Evolutionary conservation across 768 basidiomycete species (phyloP).

Genomic region (Panus rudis): DNA sequence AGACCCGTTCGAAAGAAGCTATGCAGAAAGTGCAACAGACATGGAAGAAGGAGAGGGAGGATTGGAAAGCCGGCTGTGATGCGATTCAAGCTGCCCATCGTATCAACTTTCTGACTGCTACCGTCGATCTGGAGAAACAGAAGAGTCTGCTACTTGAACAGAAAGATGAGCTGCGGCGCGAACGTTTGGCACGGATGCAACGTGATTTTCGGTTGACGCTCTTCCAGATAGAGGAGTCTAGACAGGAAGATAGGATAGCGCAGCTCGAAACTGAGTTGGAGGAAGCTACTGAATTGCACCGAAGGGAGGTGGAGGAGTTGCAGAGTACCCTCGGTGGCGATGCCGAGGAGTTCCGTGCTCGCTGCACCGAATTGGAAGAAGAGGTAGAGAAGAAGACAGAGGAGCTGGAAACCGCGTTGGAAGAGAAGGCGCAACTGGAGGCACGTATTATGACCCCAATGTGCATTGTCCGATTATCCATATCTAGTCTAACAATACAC

Average conservation of each 20-base stretch:
- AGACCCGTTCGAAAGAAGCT: conserved; percentile 34
- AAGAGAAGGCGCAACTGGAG: conserved; percentile 37
- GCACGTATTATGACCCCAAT: conserved; percentile 12
- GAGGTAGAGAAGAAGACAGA: conserved; percentile 34
- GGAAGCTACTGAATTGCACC: conserved; percentile 28
- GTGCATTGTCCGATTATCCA: not conserved
- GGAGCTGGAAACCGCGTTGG: conserved; percentile 30
- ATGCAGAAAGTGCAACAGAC: conserved; percentile 38
- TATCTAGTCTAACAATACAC: not conserved
- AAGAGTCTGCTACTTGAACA: conserved; percentile 44
- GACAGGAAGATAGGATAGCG: conserved; percentile 46
- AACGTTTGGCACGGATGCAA: conserved; percentile 53
- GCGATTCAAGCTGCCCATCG: conserved; percentile 56
- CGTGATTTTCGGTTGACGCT: conserved; percentile 62
- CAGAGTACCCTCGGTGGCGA: conserved; percentile 26
- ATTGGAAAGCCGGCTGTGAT: conserved; percentile 60
- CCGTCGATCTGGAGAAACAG: conserved; percentile 48
- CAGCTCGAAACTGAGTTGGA: conserved; percentile 46
- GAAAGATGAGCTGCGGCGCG: conserved; percentile 45
- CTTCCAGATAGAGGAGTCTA: conserved; percentile 57
- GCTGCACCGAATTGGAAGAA: conserved; percentile 25
- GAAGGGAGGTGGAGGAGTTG: conserved; percentile 33
- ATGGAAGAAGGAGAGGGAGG: conserved; percentile 45
- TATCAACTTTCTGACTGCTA: conserved; percentile 54
- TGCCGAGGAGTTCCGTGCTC: conserved; percentile 24